phyloP scores from a whole-genome alignment of 208 protist species.

The Crithidia thermophila region DNA sequence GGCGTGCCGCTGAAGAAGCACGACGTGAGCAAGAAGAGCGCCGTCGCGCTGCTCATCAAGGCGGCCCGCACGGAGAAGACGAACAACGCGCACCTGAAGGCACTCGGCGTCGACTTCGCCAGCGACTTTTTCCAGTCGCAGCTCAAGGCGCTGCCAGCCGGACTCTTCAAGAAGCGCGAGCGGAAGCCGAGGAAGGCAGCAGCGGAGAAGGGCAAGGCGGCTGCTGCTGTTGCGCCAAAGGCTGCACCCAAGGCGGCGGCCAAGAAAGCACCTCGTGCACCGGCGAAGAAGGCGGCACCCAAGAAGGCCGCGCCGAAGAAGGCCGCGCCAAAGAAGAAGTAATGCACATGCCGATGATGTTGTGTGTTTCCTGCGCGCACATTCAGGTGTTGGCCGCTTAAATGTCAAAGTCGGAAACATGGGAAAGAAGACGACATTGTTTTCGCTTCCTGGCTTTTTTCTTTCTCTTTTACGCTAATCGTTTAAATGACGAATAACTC shows the following conservation, averaged over 20 bases:
- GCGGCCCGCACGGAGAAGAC: slow-evolving; percentile 62
- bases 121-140: slow-evolving; percentile 64
- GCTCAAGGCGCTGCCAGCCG: slow-evolving; percentile 45
- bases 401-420: too few relatives aligned
- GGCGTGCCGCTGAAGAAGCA: slow-evolving; percentile 65
- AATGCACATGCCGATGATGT: too few relatives aligned
- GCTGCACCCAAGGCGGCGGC: neutral
- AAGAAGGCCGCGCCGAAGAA: slow-evolving; percentile 9
- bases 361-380: too few relatives aligned
- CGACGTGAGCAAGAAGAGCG: slow-evolving; percentile 61
- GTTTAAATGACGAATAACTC: slow-evolving; percentile 2
- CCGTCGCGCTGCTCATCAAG: slow-evolving; percentile 68
- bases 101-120: slow-evolving; percentile 72
- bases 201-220: neutral
- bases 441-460: too few relatives aligned
- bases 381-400: too few relatives aligned
- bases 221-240: neutral
- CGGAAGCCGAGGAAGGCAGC: slow-evolving; percentile 9
- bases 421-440: too few relatives aligned
- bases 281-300: neutral
- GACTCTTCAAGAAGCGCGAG: slow-evolving; percentile 23
- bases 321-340: neutral
- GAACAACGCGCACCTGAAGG: slow-evolving; percentile 77
- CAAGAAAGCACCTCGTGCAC: neutral
- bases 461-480: slow-evolving; percentile 7